Conservation (phyloP, 257 asterid species). For the Plectranthus barbatus region DNA sequence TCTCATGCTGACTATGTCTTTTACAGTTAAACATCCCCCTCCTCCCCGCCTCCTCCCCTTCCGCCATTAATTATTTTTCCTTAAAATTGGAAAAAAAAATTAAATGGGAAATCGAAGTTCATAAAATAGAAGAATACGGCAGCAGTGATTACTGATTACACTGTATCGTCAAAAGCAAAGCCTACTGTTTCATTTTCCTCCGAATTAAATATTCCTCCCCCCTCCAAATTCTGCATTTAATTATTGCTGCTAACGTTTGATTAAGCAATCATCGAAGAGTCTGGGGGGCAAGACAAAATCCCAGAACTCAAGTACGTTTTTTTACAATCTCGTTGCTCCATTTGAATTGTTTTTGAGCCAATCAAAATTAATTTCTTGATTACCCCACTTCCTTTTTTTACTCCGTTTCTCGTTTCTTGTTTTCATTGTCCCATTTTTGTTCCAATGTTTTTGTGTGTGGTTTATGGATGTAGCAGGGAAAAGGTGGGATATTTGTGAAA, state of each 20-base stretch:
- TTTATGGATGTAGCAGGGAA: constrained; percentile 1
- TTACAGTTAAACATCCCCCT: no score
- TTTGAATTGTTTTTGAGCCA: constrained; percentile 12
- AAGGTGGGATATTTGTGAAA: not conserved
- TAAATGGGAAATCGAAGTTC: not conserved
- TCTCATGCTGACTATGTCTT: no score
- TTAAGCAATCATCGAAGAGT: not conserved
- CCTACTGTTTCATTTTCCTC: no score
- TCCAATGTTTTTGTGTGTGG: not conserved
- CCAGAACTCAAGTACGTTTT: not conserved
- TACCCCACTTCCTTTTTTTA: not conserved
- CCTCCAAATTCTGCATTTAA: not conserved
- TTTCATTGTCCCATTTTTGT: not conserved
- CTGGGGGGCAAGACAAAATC: constrained; percentile 4
- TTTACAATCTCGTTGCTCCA: not conserved
- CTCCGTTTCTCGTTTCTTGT: not conserved
- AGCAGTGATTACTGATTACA: not conserved
- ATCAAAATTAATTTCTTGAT: constrained; percentile 14
- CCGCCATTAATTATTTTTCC: not conserved
- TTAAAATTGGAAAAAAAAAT: not conserved
- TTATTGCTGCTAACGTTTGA: not conserved
- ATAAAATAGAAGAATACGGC: not conserved
- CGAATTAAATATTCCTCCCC: not conserved
- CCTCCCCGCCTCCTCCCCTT: no score
- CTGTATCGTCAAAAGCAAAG: not conserved